Base-by-base conservation (phyloP, 371 early-diverging fungal genomes). In the Mucor sp. region DNA sequence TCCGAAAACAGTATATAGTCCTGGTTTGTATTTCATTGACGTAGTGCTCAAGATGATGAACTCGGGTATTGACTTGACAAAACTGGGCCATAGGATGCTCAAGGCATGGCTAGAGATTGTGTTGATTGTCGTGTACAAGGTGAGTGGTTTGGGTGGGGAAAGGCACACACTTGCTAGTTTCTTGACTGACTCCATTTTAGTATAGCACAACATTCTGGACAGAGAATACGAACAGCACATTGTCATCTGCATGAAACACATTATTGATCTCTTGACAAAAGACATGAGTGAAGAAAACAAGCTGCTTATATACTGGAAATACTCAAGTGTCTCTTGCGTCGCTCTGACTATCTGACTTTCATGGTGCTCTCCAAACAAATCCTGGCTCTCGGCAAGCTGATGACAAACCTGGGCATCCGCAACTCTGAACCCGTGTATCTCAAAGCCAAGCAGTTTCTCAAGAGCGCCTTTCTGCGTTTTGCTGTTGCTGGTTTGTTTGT, bases 401-500 rank as follows among this genome's bases (percentile, higher is more conserved):
- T 88, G 86, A 87, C 86, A 1, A 81, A 81, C 25, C 58, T 79
- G 27, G 76, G 76, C 0, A 71, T 68, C 0, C 77, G 83, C 17
- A 74, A 77, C 19, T 80, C 75, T 7, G 87, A 87, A 21, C 87
- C 87, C 0, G 82, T 88, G 0, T 71, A 83, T 44, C 67, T 83
- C n/a, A 83, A 85, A 15, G 87, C 87, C 1, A 83, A 77, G 28
- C 81, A 80, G 30, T 88, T 88, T 58, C 64, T 88, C 27, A 87
- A 87, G 28, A 79, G 76, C 41, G 87, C 87, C 7, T 87, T 88
- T 53, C 75, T 85, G 19, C 83, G 84, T 8, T 88, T 88, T 70
- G 84, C 87, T 53, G 83, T 83, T 25, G 87, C 84, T 30, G 89
- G 89, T 23, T 73, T 88, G 33, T 88, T 88, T 72, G 83, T 88